phyloP scores from a whole-genome alignment of 1,284 basidiomycete species.

The Pholiota adiposa region DNA sequence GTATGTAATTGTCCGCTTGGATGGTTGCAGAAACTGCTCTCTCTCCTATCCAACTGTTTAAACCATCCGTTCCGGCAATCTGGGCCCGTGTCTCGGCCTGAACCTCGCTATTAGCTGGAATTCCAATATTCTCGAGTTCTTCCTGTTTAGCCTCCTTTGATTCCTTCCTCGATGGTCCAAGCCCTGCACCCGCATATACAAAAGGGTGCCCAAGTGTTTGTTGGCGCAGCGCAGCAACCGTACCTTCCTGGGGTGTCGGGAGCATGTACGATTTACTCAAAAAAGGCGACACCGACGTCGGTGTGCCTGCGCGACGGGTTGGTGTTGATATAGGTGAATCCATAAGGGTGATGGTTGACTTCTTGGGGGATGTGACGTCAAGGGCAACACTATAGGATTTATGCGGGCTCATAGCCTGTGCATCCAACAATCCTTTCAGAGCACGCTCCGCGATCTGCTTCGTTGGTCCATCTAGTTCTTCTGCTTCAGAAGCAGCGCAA shows the following conservation, averaged over 20 bases:
- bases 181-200: neutral
- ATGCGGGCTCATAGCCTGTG: neutral
- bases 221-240: constrained; percentile 20
- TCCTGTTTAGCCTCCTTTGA: neutral
- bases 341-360: neutral
- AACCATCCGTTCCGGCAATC: no score
- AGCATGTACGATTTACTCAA: constrained; percentile 14
- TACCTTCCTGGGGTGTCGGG: constrained; percentile 20
- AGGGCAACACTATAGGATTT: neutral
- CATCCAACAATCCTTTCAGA: neutral
- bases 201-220: constrained; percentile 13
- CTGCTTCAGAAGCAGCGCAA: neutral
- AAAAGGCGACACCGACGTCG: neutral
- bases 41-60: neutral
- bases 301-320: neutral
- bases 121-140: neutral
- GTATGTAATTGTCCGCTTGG: neutral
- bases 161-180: neutral
- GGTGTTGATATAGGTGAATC: neutral
- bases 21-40: neutral
- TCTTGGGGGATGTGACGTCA: neutral
- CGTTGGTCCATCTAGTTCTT: neutral
- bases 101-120: neutral
- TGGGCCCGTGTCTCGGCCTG: no score
- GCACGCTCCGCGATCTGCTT: neutral